phyloP scores from a whole-genome alignment of 192 early-diverging fungal species.

The Paraglomus occultum region DNA sequence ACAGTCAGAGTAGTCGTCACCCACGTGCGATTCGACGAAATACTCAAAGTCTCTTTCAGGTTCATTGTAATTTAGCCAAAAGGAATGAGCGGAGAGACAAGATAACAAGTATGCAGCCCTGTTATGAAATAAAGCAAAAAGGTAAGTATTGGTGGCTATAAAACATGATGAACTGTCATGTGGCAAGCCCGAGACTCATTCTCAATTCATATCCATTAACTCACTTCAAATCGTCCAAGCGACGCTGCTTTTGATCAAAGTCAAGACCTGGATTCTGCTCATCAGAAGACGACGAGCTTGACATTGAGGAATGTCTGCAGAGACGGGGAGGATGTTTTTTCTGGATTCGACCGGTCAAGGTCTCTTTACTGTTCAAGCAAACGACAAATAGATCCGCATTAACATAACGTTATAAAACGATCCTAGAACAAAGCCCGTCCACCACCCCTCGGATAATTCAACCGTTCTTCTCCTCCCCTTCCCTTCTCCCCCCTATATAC shows the following conservation, averaged over 20 bases:
- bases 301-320: background rate
- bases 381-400: too few relatives aligned
- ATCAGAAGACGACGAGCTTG: conserved; percentile 10
- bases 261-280: background rate
- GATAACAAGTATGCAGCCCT: conserved; percentile 28
- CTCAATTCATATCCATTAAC: background rate
- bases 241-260: conserved; percentile 21
- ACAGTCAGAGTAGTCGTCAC: background rate
- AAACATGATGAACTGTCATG: too few relatives aligned
- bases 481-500: too few relatives aligned
- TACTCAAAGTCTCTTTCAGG: conserved; percentile 29
- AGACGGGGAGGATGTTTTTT: conserved; percentile 22
- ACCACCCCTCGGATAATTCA: too few relatives aligned
- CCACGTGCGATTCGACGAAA: conserved; percentile 23
- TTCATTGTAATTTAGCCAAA: conserved; percentile 30
- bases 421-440: too few relatives aligned
- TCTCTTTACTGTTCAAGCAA: conserved; percentile 7
- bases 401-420: too few relatives aligned
- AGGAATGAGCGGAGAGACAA: conserved; percentile 29
- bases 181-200: too few relatives aligned
- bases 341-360: conserved; percentile 10
- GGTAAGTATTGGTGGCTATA: too few relatives aligned
- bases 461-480: too few relatives aligned
- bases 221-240: conserved; percentile 28
- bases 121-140: too few relatives aligned